Evolutionary conservation across 2,329 filamentous ascomycete genomes (phyloP).

Genomic region (Orbilia brochopaga): DNA sequence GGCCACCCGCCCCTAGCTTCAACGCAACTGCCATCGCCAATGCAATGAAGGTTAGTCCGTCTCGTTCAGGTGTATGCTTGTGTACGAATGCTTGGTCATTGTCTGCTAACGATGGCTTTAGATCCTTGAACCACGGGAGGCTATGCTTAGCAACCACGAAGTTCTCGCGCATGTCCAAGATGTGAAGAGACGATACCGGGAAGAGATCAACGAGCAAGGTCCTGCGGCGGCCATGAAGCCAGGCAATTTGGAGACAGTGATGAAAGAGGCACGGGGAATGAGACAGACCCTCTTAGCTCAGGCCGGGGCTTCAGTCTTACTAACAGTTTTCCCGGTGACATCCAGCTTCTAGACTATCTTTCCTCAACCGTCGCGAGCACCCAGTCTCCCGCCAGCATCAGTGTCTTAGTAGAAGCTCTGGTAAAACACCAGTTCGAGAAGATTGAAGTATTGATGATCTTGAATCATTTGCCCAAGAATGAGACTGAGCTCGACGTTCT

Average conservation of each 20-base stretch:
- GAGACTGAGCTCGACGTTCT: constrained; percentile 67
- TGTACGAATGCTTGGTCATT: not conserved
- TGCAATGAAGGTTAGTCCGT: not conserved
- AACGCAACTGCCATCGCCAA: not conserved
- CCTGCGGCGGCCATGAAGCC: constrained; percentile 54
- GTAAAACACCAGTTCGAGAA: constrained; percentile 69
- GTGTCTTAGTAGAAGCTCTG: constrained; percentile 64
- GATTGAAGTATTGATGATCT: constrained; percentile 71
- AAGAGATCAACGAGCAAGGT: constrained; percentile 57
- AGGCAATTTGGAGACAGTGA: constrained; percentile 67
- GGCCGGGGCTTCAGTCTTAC: not conserved
- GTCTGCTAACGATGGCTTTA: constrained; percentile 55
- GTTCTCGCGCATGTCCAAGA: constrained; percentile 71
- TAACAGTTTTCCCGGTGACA: not conserved
- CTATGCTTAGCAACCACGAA: constrained; percentile 74
- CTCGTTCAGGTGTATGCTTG: not conserved
- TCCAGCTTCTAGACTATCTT: constrained; percentile 68
- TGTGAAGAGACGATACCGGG: constrained; percentile 62
- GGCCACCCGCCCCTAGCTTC: not conserved
- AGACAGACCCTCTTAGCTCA: constrained; percentile 14
- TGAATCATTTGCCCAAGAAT: constrained; percentile 69
- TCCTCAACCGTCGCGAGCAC: constrained; percentile 64
- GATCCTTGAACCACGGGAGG: constrained; percentile 73
- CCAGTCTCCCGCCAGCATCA: constrained; percentile 64
- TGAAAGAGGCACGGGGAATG: constrained; percentile 66